Evolutionary conservation across 495 filamentous ascomycete species (phyloP).

Genomic region (Aspergillus funiculosus): DNA sequence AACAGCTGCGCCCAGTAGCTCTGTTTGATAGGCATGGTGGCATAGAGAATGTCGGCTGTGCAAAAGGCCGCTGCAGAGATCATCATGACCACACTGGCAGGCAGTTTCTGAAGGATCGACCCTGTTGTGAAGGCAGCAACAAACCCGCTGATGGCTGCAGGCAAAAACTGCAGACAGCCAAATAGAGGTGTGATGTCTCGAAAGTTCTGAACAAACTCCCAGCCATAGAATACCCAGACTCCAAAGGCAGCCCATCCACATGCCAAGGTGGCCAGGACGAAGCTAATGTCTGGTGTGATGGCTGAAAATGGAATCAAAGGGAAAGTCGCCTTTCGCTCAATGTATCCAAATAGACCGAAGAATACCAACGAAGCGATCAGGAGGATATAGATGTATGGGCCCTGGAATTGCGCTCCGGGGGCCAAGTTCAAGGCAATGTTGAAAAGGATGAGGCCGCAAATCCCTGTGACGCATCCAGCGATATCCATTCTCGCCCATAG

Average conservation of each 20-base stretch:
- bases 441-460: constrained; percentile 52
- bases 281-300: constrained; percentile 44
- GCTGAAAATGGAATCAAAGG: constrained; percentile 46
- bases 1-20: not conserved
- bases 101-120: not conserved
- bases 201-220: not conserved
- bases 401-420: constrained; percentile 51
- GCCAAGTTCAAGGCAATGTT: constrained; percentile 60
- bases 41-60: not conserved
- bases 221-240: not conserved
- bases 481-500: constrained; percentile 38
- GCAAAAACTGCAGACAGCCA: not conserved
- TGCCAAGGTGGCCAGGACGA: constrained; percentile 51
- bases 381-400: constrained; percentile 47
- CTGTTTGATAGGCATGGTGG: not conserved
- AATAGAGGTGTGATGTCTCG: not conserved
- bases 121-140: not conserved
- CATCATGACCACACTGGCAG: not conserved
- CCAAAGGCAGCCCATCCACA: constrained; percentile 50
- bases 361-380: constrained; percentile 51
- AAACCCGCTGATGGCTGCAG: not conserved
- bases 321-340: constrained; percentile 42
- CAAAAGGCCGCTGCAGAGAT: not conserved
- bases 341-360: constrained; percentile 45
- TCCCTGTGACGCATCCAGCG: constrained; percentile 42